Percentiles rank a stretch among this genome's conserved stretches.
phyloP scores from a whole-genome alignment of 768 basidiomycete genomes.

The Leccinum truebloodii region DNA sequence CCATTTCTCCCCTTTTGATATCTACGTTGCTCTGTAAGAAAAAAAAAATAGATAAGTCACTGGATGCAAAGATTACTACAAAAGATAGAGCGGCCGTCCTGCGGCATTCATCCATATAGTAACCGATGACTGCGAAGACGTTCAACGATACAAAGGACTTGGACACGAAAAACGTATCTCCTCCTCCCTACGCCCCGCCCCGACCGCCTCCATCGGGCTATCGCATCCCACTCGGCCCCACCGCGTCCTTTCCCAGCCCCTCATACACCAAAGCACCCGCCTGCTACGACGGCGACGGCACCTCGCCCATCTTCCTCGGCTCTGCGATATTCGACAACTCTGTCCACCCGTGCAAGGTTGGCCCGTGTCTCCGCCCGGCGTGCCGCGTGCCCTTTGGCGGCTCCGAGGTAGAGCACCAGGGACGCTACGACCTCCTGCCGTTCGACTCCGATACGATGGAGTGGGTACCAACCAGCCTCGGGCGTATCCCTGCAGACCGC shows the following conservation, averaged over 20 bases:
- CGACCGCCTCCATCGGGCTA: conserved; percentile 62
- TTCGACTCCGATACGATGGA: conserved; percentile 71
- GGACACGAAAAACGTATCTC: conserved; percentile 13
- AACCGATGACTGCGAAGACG: background rate
- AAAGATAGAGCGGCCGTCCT: no score
- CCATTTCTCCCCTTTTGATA: conserved; percentile 11
- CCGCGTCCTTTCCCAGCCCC: conserved; percentile 40
- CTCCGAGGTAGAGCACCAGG: conserved; percentile 56
- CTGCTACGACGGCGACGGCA: conserved; percentile 56
- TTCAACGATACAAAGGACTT: conserved; percentile 13
- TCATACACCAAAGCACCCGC: conserved; percentile 50
- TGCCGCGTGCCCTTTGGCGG: conserved; percentile 67
- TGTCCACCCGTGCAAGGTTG: conserved; percentile 86
- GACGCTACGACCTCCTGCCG: conserved; percentile 75
- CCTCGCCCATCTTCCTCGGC: conserved; percentile 66
- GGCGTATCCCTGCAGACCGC: conserved; percentile 57
- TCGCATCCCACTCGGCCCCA: conserved; percentile 53
- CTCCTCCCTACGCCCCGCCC: conserved; percentile 21
- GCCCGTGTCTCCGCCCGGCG: conserved; percentile 51
- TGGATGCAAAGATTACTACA: no score
- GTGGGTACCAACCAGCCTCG: conserved; percentile 63
- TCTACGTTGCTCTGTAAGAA: conserved; percentile 12
- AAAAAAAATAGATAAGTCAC: background rate
- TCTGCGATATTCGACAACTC: conserved; percentile 66
- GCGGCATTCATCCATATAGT: no score